Base-by-base conservation (phyloP, 1,284 basidiomycete genomes). In the Ceratobasidium sp. region DNA sequence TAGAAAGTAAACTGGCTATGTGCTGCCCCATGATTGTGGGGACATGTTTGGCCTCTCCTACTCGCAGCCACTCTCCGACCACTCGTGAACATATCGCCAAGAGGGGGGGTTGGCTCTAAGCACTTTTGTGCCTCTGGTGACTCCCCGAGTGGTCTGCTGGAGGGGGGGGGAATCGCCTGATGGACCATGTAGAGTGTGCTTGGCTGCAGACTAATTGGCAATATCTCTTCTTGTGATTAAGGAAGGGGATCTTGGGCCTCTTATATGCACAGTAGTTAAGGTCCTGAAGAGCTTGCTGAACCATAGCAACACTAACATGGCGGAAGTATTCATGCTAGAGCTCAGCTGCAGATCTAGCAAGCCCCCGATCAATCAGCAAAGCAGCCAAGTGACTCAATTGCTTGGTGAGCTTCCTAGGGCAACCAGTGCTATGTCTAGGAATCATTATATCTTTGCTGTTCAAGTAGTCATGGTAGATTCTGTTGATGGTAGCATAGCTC, bases 261-360 rank as follows among this genome's bases (percentile, higher is more conserved):
- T 55, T 54, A n/a, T 55, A 69, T 55, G 50, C 30, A 3, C 67
- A n/a, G n/a, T 23, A 30, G 23, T 18, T 54, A 16, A 52, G 46
- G n/a, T 27, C n/a, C 44, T 23, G 2, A 14, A 68, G 48, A 23
- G 1, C 6, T 2, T 35, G 66, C 33, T 54, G 46, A 20, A 68
- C 50, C 8, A 23, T 68, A 33, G 35, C 18, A 27, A 52, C 66
- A 35, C 33, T 6, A 52, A 52, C 41, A 68, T 52, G 18, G 2
- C 46, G 66, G 48, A 52, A 68, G 46, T 33, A 68, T 52, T 68
- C n/a, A 18, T 20, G n/a, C 27, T 52, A 23, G 1, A 68, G 35
- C 23, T 68, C 66, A 7, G 66, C 66, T 52, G 66, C 66, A 50
- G 50, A 10, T 30, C 50, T 54, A 33, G 66, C 66, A 68, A 68